phyloP scores from a whole-genome alignment of 108 stramenopile genomes.

The Cyclotella kingstonii region DNA sequence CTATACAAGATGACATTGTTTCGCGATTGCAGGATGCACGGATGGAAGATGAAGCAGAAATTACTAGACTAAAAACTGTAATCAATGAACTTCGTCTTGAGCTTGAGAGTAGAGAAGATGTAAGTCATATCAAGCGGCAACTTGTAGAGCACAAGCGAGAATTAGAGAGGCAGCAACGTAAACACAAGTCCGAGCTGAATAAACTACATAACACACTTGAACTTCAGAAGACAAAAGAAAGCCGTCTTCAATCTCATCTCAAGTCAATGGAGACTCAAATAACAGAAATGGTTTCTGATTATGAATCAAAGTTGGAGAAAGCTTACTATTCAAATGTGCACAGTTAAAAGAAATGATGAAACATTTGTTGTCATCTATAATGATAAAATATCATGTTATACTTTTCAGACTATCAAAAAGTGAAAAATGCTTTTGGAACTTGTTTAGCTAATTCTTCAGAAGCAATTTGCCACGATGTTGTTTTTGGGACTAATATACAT shows the following conservation, averaged over 20 bases:
- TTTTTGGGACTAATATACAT: no score
- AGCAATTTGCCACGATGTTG: no score
- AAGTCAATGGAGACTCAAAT: conserved; percentile 41
- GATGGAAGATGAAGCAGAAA: conserved; percentile 18
- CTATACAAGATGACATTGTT: no score
- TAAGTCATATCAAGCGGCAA: conserved; percentile 4
- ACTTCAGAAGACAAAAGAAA: conserved; percentile 38
- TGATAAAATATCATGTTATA: no score
- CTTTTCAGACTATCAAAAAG: no score
- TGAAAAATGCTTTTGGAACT: no score
- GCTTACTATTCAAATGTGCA: conserved; percentile 20
- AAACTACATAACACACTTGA: conserved; percentile 35
- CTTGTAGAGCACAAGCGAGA: conserved; percentile 32
- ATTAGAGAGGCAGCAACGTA: conserved; percentile 25
- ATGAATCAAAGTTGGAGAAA: conserved; percentile 30
- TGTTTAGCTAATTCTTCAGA: no score
- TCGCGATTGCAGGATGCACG: conserved; percentile 9
- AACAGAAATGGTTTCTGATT: conserved; percentile 35
- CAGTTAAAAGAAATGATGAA: background rate
- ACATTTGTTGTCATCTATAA: no score
- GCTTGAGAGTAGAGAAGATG: conserved; percentile 4
- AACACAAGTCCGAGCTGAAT: conserved; percentile 38
- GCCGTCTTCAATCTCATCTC: conserved; percentile 34
- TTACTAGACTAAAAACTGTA: conserved; percentile 1
- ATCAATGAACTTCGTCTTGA: conserved; percentile 18